These are phyloP conservation scores for Schizophyllum commune DNA, from an alignment of 1,284 basidiomycete species.

Conservation along the genomic window DNA sequence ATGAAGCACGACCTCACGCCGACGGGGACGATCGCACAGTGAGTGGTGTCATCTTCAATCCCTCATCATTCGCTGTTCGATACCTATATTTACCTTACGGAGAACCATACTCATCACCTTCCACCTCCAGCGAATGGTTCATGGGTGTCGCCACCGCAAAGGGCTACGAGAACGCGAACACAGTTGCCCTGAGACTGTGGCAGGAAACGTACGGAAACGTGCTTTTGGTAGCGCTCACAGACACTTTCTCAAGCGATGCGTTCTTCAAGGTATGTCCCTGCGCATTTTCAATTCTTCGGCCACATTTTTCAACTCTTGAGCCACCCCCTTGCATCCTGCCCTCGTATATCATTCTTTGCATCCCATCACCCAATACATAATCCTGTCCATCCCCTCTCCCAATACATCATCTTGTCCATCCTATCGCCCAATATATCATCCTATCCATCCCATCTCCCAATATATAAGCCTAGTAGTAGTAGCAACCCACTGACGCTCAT, in stretches of 20 bases:
- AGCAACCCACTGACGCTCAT: not conserved
- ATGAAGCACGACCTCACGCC: conserved; percentile 62
- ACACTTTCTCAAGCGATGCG: conserved; percentile 82
- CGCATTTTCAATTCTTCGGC: no score
- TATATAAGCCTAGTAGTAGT: no score
- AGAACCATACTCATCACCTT: conserved; percentile 1
- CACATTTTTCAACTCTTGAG: no score
- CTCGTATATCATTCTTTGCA: no score
- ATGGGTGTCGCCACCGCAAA: conserved; percentile 86
- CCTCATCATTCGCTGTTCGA: no score
- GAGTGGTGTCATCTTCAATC: conserved; percentile 25
- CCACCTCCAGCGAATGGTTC: conserved; percentile 76
- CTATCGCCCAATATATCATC: no score
- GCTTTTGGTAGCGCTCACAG: conserved; percentile 75
- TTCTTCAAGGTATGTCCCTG: conserved; percentile 61
- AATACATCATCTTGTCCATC: no score
- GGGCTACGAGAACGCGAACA: conserved; percentile 76
- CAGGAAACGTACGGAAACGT: conserved; percentile 63
- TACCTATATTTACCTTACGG: no score
- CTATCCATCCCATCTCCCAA: no score
- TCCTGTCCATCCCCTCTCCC: no score
- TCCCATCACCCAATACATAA: no score
- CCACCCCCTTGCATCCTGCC: no score
- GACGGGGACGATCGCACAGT: conserved; percentile 88
- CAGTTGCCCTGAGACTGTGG: conserved; percentile 76